A percentile compares a stretch with the other conserved stretches of the same genome.
These are phyloP conservation scores for Sparassis latifolia DNA, from an alignment of 1,284 basidiomycete genomes.

Conservation along the genomic window DNA sequence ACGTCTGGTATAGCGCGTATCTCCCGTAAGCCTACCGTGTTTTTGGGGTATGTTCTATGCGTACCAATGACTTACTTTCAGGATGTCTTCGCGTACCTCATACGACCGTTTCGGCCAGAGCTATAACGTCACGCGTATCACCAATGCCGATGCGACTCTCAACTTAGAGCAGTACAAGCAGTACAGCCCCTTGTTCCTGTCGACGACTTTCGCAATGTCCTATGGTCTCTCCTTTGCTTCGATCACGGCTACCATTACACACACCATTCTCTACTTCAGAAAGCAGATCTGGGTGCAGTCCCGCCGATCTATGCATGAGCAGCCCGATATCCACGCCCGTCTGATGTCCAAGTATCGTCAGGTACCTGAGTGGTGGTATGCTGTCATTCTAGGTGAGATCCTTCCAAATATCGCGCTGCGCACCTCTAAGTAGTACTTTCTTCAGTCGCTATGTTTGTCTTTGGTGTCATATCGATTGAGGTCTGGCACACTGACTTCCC, in stretches of 20 bases:
- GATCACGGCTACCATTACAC: slow-evolving; percentile 56
- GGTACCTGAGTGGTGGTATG: slow-evolving; percentile 76
- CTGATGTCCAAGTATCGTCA: slow-evolving; percentile 70
- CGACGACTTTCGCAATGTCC: slow-evolving; percentile 59
- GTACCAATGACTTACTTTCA: slow-evolving; percentile 7
- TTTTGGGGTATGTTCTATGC: neutral
- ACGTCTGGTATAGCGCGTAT: slow-evolving; percentile 31
- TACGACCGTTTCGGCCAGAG: slow-evolving; percentile 49
- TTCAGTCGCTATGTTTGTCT: slow-evolving; percentile 42
- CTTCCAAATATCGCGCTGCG: neutral
- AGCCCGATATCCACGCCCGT: slow-evolving; percentile 82
- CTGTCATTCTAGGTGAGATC: slow-evolving; percentile 35
- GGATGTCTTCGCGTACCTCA: slow-evolving; percentile 49
- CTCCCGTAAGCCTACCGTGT: slow-evolving; percentile 35
- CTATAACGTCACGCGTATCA: slow-evolving; percentile 54
- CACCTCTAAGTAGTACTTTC: neutral
- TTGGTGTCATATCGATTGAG: slow-evolving; percentile 65
- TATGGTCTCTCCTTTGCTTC: slow-evolving; percentile 60
- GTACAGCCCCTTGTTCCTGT: slow-evolving; percentile 62
- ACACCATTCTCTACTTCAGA: slow-evolving; percentile 79
- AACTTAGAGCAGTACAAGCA: slow-evolving; percentile 44
- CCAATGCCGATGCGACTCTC: slow-evolving; percentile 45
- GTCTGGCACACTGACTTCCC: slow-evolving; percentile 63
- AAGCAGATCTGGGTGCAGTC: slow-evolving; percentile 68
- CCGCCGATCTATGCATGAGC: slow-evolving; percentile 59